Evolutionary conservation across 2,329 filamentous ascomycete genomes (phyloP), one percentile per base, ranked within the genome.

Genomic region (Hypoxylon sp.): DNA sequence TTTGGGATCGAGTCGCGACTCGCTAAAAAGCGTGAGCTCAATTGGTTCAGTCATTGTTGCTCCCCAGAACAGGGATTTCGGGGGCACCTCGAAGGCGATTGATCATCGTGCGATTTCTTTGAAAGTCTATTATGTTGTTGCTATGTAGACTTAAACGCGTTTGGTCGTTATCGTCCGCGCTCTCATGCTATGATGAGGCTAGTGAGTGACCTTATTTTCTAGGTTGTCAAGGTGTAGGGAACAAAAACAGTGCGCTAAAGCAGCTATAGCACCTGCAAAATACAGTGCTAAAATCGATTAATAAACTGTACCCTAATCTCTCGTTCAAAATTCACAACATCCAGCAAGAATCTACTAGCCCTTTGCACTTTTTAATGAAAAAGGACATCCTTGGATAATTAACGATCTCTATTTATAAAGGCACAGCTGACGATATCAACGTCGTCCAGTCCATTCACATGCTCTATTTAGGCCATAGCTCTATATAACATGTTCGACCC

Each of bases 1-100:
- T 23, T 84, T 83, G 49, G 84, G 80, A 55, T 86, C 83, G 67
- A 91, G 84, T 70, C 82, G 82, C 72, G 87, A 89, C 75, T 90
- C 85, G 79, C 86, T 86, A 69, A 86, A 79, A 49, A 86, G 81
- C 69, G 81, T 71, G 66, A 89, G 81, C 68, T 80, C 68, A 65
- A 74, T 73, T 55, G 69, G 63, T 69, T 75, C 73, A 65, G 75
- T 67, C 75, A 77, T 77, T 50, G 36, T 70, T 60, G 51, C 56
- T 63, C 68, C 68, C 52, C 25, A 62, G 38, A 38, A 67, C 50
- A 60, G 63, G 36, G 46, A 56, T 53, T 68, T 67, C 38, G 21
- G 41, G 28, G 57, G 59, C 32, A 41, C 51, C 10, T 34, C 32
- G 36, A 36, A 61, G 34, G 32, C 32, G 38, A 49, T 28, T 69